phyloP scores from a whole-genome alignment of 345 rosid species.

The Combretum micranthum region DNA sequence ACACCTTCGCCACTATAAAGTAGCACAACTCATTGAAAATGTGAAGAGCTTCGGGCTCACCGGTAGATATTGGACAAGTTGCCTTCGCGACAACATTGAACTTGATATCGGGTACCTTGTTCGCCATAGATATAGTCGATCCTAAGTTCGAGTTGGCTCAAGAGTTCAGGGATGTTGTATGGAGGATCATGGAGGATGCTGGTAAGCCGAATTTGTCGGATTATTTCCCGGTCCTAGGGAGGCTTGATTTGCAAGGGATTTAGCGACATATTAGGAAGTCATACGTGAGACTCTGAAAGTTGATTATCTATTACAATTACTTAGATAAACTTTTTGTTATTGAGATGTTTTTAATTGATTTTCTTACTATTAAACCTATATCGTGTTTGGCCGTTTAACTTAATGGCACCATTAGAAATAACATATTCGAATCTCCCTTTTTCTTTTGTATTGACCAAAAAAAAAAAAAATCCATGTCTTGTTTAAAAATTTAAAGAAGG shows the following conservation, averaged over 20 bases:
- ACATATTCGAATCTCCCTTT: too few relatives aligned
- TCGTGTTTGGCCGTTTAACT: too few relatives aligned
- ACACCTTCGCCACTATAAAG: too few relatives aligned
- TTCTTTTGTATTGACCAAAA: too few relatives aligned
- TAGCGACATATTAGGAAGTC: neutral
- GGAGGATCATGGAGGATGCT: slow-evolving; percentile 8
- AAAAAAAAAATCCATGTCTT: too few relatives aligned
- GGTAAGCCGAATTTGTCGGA: too few relatives aligned
- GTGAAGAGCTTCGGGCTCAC: slow-evolving; percentile 1
- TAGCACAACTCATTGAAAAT: slow-evolving; percentile 3
- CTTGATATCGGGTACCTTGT: slow-evolving; percentile 11
- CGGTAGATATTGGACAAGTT: slow-evolving; percentile 3
- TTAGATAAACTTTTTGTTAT: too few relatives aligned
- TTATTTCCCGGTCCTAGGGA: slow-evolving; percentile 2
- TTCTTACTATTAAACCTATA: too few relatives aligned
- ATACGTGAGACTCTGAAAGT: neutral
- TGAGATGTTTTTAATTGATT: too few relatives aligned
- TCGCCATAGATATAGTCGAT: slow-evolving; percentile 10
- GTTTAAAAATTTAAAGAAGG: too few relatives aligned
- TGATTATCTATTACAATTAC: too few relatives aligned
- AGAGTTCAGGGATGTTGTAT: slow-evolving; percentile 9
- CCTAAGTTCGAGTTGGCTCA: neutral
- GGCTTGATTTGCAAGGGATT: slow-evolving; percentile 9
- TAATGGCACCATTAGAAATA: too few relatives aligned
- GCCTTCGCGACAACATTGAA: slow-evolving; percentile 11